Percentiles rank a stretch among this genome's conserved stretches.
Conservation (phyloP, 2,329 filamentous ascomycete species). For the Gyromitra esculenta region DNA sequence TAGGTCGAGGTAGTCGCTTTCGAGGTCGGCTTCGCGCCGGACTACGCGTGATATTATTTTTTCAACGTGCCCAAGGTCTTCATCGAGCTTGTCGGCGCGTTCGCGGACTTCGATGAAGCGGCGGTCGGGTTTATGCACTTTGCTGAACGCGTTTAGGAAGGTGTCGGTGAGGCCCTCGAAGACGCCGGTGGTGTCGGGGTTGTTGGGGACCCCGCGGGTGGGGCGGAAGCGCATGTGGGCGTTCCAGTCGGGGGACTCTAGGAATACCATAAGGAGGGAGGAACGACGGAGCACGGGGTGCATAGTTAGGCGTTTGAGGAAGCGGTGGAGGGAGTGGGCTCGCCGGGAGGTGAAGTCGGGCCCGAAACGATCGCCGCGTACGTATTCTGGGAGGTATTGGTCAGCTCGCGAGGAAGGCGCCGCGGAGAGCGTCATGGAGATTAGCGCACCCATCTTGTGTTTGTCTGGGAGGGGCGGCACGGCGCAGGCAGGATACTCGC, state of each 20-base stretch:
- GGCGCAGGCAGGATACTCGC: constrained; percentile 89
- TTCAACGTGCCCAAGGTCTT: constrained; percentile 90
- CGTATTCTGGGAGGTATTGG: constrained; percentile 71
- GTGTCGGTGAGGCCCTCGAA: constrained; percentile 96
- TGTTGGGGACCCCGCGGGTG: constrained; percentile 67
- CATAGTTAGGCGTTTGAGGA: constrained; percentile 83
- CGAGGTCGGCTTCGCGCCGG: constrained; percentile 85
- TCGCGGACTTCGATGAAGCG: constrained; percentile 95
- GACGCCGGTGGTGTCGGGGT: constrained; percentile 71
- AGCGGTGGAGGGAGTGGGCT: constrained; percentile 89
- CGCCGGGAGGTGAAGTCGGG: constrained; percentile 89
- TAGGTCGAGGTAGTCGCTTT: constrained; percentile 86
- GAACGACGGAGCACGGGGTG: constrained; percentile 89
- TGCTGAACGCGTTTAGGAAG: constrained; percentile 96
- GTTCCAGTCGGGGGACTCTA: constrained; percentile 96
- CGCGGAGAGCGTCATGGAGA: constrained; percentile 41
- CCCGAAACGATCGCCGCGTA: constrained; percentile 93
- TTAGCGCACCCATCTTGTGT: constrained; percentile 78
- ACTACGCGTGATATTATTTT: constrained; percentile 94
- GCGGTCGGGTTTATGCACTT: constrained; percentile 92
- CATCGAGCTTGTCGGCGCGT: constrained; percentile 90
- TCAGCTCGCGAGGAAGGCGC: constrained; percentile 28
- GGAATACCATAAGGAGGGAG: constrained; percentile 83
- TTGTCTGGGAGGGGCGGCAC: constrained; percentile 96
- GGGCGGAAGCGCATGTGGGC: constrained; percentile 86